A percentile compares a stretch with the other conserved stretches of the same genome.
phyloP scores from a whole-genome alignment of 345 rosid species.

The Fremontodendron californicum region DNA sequence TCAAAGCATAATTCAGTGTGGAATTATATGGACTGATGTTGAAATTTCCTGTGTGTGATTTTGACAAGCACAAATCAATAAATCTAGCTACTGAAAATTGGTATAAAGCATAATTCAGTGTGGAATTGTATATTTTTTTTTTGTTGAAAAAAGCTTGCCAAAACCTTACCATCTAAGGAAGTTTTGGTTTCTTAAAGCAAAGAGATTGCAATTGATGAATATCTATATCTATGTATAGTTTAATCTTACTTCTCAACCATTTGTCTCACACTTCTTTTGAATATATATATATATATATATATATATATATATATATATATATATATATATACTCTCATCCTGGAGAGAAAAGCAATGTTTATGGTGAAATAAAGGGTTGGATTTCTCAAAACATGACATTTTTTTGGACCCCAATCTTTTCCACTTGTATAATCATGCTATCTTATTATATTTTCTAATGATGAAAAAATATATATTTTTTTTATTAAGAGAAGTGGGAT shows the following conservation, averaged over 20 bases:
- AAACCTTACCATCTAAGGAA: conserved; percentile 22
- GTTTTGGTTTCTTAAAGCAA: not conserved
- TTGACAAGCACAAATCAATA: conserved; percentile 20
- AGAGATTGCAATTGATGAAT: not conserved
- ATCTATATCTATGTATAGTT: not conserved
- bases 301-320: no score
- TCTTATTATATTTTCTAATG: no score
- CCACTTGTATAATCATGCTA: not conserved
- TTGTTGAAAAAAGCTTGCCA: not conserved
- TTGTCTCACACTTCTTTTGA: not conserved
- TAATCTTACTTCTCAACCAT: not conserved
- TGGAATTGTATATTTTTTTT: not conserved
- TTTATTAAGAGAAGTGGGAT: not conserved
- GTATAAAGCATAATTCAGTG: no score
- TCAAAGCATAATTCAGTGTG: no score
- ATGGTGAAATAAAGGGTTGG: not conserved
- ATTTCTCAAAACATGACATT: not conserved
- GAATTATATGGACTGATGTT: not conserved
- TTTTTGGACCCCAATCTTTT: conserved; percentile 8
- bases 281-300: no score
- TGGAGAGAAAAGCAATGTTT: not conserved
- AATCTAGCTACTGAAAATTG: conserved; percentile 3
- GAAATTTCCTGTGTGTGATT: conserved; percentile 17
- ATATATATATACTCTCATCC: no score
- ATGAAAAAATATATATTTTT: no score